Percentiles rank a stretch among this genome's conserved stretches.
Conservation (phyloP, 2,329 filamentous ascomycete species). For the Pyricularia sp. region DNA sequence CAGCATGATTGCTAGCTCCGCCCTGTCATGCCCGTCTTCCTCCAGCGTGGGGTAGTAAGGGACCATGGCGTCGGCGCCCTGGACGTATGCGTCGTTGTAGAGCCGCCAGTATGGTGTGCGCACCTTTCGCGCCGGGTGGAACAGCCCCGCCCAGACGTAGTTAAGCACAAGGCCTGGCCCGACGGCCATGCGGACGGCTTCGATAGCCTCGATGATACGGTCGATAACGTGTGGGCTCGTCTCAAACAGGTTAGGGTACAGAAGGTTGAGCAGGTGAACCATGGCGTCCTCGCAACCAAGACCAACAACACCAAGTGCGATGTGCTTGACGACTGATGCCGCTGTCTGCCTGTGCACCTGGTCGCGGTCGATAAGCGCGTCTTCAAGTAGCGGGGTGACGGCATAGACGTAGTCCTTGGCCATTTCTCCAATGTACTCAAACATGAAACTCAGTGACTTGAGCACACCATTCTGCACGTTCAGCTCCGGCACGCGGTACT, state of each 20-base stretch:
- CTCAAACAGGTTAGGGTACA: slow-evolving; percentile 96
- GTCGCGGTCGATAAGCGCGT: slow-evolving; percentile 94
- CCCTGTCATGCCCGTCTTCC: slow-evolving; percentile 68
- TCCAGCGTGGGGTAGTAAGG: slow-evolving; percentile 88
- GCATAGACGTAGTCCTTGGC: slow-evolving; percentile 99
- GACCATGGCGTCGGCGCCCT: slow-evolving; percentile 87
- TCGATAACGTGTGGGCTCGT: slow-evolving; percentile 98
- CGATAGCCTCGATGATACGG: slow-evolving; percentile 93
- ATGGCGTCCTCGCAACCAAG: slow-evolving; percentile 97
- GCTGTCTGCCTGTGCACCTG: slow-evolving; percentile 97
- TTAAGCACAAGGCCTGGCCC: slow-evolving; percentile 92
- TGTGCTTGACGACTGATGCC: slow-evolving; percentile 93
- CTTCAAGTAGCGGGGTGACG: slow-evolving; percentile 88
- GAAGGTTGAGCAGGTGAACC: slow-evolving; percentile 91
- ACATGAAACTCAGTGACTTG: slow-evolving; percentile 93
- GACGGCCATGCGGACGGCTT: slow-evolving; percentile 88
- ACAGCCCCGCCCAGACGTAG: slow-evolving; percentile 95
- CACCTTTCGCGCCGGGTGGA: slow-evolving; percentile 94
- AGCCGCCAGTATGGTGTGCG: slow-evolving; percentile 91
- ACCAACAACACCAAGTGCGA: slow-evolving; percentile 93
- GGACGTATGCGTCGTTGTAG: slow-evolving; percentile 95
- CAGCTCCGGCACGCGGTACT: slow-evolving; percentile 94
- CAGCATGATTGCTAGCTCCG: slow-evolving; percentile 76
- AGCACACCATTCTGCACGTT: slow-evolving; percentile 98
- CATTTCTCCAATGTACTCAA: slow-evolving; percentile 99